Base-by-base conservation (phyloP, 2,329 filamentous ascomycete genomes). In the Microcera coccophila region DNA sequence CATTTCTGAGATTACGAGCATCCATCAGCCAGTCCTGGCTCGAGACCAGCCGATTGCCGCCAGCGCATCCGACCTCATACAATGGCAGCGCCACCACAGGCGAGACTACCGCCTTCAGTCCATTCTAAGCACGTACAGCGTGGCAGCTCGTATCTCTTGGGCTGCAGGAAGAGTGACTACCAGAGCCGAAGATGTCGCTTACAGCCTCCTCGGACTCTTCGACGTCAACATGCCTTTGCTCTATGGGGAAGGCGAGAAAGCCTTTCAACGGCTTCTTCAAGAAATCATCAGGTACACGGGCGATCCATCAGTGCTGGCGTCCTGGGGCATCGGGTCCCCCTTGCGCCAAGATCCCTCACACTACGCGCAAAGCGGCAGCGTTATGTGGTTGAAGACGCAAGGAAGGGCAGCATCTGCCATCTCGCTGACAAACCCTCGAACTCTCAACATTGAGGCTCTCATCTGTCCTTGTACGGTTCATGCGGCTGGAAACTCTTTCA, bases 201-300 rank as follows among this genome's bases (percentile, higher is more conserved):
- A 63, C 34, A 59, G 54, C 12, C 37, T 63, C 10, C 31, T 63
- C 10, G 61, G 60, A 4, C 37, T 63, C 1, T 63, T 63, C 35
- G 52, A 50, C 28, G 49, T 62, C 36, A 57, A 60, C 21, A 61
- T 63, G 59, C 50, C 59, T n/a, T n/a, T n/a, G n/a, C n/a, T n/a
- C n/a, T n/a, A n/a, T n/a, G n/a, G n/a, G n/a, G n/a, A n/a, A n/a
- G 58, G 60, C 0, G 31, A 47, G 4, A 46, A 34, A 15, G 57
- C 57, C 0, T 15, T 46, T 12, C 36, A 38, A 15, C 41, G 22
- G 16, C 36, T 19, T 39, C 48, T 33, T 50, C 50, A 52, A 32
- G 31, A 42, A 38, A 38, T 21, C 32, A n/a, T 40, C 21, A 36
- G 40, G 18, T 32, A 37, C 11, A 46, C 44, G 3, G 44, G 40